Evolutionary conservation across 495 filamentous ascomycete genomes (phyloP).

Genomic region (Hypoxylon crocopeplum): DNA sequence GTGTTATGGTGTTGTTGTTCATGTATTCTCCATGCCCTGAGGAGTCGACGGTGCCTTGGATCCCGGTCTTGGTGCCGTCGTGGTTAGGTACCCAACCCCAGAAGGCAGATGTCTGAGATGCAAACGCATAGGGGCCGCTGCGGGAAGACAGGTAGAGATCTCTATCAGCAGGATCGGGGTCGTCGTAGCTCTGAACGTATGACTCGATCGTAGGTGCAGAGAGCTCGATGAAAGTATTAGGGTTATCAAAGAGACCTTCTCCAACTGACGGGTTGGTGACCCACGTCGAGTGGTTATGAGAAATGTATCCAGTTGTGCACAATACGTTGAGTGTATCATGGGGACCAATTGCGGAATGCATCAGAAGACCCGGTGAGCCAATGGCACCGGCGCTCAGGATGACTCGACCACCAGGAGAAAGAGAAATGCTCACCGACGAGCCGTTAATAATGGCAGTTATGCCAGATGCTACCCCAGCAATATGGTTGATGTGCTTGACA

Average conservation of each 20-base stretch:
- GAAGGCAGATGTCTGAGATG: constrained; percentile 48
- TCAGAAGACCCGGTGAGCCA: constrained; percentile 62
- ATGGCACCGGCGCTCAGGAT: constrained; percentile 63
- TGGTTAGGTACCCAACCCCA: constrained; percentile 45
- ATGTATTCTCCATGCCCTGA: constrained; percentile 42
- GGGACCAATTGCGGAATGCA: constrained; percentile 60
- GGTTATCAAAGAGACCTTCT: constrained; percentile 51
- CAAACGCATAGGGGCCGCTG: constrained; percentile 49
- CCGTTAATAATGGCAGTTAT: constrained; percentile 47
- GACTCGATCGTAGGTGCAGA: constrained; percentile 41
- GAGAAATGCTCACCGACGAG: constrained; percentile 50
- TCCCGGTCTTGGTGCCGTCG: constrained; percentile 41
- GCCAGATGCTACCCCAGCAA: constrained; percentile 55
- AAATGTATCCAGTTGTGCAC: constrained; percentile 28
- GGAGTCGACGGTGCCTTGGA: constrained; percentile 51
- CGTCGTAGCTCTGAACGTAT: constrained; percentile 46
- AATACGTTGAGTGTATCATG: constrained; percentile 35
- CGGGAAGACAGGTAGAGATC: constrained; percentile 42
- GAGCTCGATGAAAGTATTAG: constrained; percentile 54
- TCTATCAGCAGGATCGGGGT: constrained; percentile 40
- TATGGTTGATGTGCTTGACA: constrained; percentile 58
- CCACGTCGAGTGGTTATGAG: constrained; percentile 37
- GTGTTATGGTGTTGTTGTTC: constrained; percentile 45
- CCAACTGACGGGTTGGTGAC: constrained; percentile 48
- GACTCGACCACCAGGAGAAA: constrained; percentile 58